Evolutionary conservation across 1,284 basidiomycete species (phyloP).

Genomic region (Cryptococcus sp.): DNA sequence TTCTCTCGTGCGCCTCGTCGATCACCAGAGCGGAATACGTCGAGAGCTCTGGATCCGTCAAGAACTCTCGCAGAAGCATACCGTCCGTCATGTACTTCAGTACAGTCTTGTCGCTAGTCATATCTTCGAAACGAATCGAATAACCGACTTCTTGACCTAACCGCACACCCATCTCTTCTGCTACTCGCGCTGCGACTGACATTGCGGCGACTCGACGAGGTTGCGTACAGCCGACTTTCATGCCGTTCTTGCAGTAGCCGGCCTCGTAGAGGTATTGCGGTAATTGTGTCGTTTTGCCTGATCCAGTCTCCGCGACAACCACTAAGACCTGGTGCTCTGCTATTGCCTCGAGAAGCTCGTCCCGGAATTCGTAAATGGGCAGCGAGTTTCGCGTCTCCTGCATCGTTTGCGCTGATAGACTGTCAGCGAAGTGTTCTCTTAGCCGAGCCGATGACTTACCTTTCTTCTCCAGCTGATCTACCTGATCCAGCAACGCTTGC

Average conservation of each 20-base stretch:
- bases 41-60: conserved; percentile 92
- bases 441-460: conserved; percentile 58
- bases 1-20: conserved; percentile 95
- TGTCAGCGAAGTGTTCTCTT: conserved; percentile 5
- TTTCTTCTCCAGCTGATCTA: conserved; percentile 87
- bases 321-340: conserved; percentile 88
- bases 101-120: conserved; percentile 96
- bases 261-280: conserved; percentile 98
- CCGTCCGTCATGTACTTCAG: conserved; percentile 99
- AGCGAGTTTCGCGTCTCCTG: conserved; percentile 89
- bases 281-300: conserved; percentile 97
- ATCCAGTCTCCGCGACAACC: conserved; percentile 90
- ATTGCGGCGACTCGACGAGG: conserved; percentile 98
- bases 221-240: conserved; percentile 96
- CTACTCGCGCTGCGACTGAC: conserved; percentile 98
- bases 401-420: conserved; percentile 71
- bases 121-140: conserved; percentile 98
- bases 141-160: conserved; percentile 98
- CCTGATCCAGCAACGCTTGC: conserved; percentile 79
- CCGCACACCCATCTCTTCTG: conserved; percentile 96
- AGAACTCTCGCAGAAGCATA: conserved; percentile 93
- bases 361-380: conserved; percentile 83
- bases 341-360: conserved; percentile 84
- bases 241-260: conserved; percentile 84
- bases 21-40: conserved; percentile 92